Conservation (phyloP, 2,329 filamentous ascomycete genomes). For the Aspergillus melleus region DNA sequence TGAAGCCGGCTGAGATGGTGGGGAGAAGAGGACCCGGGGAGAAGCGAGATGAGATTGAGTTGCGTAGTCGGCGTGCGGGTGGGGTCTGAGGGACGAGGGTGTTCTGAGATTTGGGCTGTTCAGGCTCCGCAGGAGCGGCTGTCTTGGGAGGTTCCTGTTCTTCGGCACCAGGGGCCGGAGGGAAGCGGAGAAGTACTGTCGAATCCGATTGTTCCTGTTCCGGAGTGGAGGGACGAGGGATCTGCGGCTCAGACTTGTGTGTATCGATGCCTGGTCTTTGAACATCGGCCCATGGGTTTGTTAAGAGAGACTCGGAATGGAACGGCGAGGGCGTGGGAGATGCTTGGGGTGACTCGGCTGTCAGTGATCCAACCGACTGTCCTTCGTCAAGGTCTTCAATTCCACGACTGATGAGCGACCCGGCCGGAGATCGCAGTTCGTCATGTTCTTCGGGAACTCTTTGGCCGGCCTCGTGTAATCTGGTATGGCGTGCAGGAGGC, state of each 20-base stretch:
- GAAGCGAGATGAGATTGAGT: conserved; percentile 54
- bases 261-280: conserved; percentile 16
- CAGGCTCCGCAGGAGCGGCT: conserved; percentile 19
- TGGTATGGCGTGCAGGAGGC: conserved; percentile 20
- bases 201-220: conserved; percentile 24
- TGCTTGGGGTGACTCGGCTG: conserved; percentile 30
- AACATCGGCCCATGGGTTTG: conserved; percentile 41
- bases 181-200: conserved; percentile 40
- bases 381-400: conserved; percentile 35
- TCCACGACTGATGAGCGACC: conserved; percentile 35
- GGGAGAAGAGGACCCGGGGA: conserved; percentile 60
- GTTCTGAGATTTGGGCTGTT: conserved; percentile 25
- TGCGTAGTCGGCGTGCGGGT: conserved; percentile 40
- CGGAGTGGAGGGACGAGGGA: conserved; percentile 30
- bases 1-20: conserved; percentile 61
- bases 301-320: conserved; percentile 36
- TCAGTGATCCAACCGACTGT: conserved; percentile 35
- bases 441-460: conserved; percentile 13
- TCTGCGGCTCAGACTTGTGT: conserved; percentile 24
- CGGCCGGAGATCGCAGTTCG: conserved; percentile 28
- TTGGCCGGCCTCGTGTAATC: conserved; percentile 20
- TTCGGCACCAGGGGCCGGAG: conserved; percentile 38
- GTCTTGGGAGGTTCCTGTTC: conserved; percentile 17
- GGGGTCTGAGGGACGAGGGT: conserved; percentile 37
- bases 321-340: conserved; percentile 31